Evolutionary conservation across 257 asterid genomes (phyloP), one percentile per base, ranked within the genome.

Genomic region (Forsythia viridissima): DNA sequence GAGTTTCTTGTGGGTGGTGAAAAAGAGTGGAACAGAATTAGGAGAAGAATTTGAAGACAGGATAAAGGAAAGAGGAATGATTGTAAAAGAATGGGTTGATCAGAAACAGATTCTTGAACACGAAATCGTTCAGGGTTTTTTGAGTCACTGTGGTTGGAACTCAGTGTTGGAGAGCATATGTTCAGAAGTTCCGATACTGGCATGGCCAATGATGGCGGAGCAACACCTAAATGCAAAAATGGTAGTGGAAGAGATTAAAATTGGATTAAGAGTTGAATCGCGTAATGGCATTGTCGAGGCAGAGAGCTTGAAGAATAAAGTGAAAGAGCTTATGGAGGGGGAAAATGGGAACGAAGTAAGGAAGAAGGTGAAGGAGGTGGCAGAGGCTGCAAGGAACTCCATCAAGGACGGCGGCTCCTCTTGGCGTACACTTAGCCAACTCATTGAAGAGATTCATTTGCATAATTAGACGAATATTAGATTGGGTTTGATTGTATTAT

Each of bases 201-300:
- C 97, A 0, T 93, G 96, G 98, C 97, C 97, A 1, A 87, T 93
- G 94, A 85, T 89, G 91, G 97, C 94, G 42, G 97, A 93, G 78
- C 97, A 93, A 63, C 86, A 48, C 1, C 37, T 92, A 46, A 92
- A 93, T 38, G 97, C 91, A 0, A 88, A 82, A 75, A 80, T 91
- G 80, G 89, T 93, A 16, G 90, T 41, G 41, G 97, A 94, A n/a
- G 98, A 85, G 85, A 85, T 91, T 39, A 77, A 80, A 72, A 68
- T 92, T 2, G 96, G 93, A 0, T 7, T 91, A 3, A 79, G 89
- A 51, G 90, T 87, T 80, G 95, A 92, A 13, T 43, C 84, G 1
- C 77, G 82, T 3, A 87, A 76, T 59, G 97, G 97, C 46, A 87
- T 90, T 55, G 97, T 94, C 20, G 82, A 44, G 37, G 74, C 89